Evolutionary conservation across 345 rosid species (phyloP).

Genomic region (Boechera stricta): DNA sequence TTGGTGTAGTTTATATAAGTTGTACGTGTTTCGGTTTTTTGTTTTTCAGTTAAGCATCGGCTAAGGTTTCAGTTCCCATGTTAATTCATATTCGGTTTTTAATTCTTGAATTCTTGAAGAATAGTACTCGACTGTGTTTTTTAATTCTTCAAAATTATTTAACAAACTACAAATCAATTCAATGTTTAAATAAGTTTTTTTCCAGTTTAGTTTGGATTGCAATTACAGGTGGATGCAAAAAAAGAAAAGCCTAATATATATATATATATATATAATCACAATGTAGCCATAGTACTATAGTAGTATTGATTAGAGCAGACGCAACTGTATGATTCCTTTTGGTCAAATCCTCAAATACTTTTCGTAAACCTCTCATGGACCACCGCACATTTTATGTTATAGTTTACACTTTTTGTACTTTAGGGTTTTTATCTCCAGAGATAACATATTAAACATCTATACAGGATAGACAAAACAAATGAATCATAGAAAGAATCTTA

Average conservation of each 20-base stretch:
- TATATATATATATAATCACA: not conserved
- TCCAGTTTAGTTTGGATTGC: not conserved
- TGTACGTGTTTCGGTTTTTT: no score
- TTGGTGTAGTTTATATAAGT: no score
- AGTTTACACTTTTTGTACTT: not conserved
- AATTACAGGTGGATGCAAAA: not conserved
- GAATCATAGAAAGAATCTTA: not conserved
- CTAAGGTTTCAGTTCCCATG: no score
- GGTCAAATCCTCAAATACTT: slow-evolving; percentile 27
- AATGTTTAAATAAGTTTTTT: not conserved
- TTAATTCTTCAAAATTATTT: not conserved
- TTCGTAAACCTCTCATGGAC: slow-evolving; percentile 30
- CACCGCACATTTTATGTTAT: slow-evolving; percentile 22
- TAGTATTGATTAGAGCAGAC: slow-evolving; percentile 23
- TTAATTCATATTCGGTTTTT: no score
- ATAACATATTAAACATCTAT: slow-evolving; percentile 5
- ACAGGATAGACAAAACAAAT: not conserved
- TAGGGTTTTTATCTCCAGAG: slow-evolving; percentile 18
- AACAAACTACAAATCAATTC: not conserved
- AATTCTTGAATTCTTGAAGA: no score
- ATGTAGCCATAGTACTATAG: not conserved
- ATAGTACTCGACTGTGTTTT: no score
- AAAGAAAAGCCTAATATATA: not conserved
- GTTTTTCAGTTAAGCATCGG: no score
- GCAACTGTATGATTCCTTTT: slow-evolving; percentile 24